Evolutionary conservation across 331 rosid species (phyloP).

Genomic region (Rhamnella rubrinervis): DNA sequence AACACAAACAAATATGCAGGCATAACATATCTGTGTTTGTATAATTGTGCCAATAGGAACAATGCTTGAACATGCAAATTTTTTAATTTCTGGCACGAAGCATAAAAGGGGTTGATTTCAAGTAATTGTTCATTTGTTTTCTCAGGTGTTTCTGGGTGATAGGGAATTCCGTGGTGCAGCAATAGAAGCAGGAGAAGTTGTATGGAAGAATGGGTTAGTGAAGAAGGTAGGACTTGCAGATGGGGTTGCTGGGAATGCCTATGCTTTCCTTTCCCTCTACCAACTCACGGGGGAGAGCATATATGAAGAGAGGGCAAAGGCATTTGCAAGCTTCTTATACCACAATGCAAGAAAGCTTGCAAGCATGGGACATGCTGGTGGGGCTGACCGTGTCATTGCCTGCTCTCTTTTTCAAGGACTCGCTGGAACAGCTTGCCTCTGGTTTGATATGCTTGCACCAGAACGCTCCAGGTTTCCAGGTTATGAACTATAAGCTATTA

Average conservation of each 20-base stretch:
- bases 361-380: slow-evolving; percentile 8
- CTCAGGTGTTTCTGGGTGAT: slow-evolving; percentile 64
- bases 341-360: slow-evolving; percentile 40
- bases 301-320: slow-evolving; percentile 75
- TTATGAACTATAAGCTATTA: slow-evolving; percentile 47
- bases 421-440: slow-evolving; percentile 79
- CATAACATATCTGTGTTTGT: no score
- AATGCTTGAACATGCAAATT: neutral
- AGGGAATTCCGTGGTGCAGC: slow-evolving; percentile 85
- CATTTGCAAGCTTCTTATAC: slow-evolving; percentile 66
- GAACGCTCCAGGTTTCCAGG: slow-evolving; percentile 74
- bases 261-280: slow-evolving; percentile 70
- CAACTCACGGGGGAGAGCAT: slow-evolving; percentile 64
- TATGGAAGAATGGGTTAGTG: slow-evolving; percentile 85
- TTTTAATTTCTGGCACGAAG: neutral
- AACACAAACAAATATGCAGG: no score
- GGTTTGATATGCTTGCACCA: slow-evolving; percentile 72
- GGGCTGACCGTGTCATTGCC: slow-evolving; percentile 23
- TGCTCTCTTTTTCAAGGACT: slow-evolving; percentile 86
- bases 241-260: slow-evolving; percentile 86
- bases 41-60: neutral
- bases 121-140: neutral
- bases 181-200: slow-evolving; percentile 94
- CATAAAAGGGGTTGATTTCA: neutral
- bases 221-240: slow-evolving; percentile 86